These are phyloP conservation scores for Blastobotrys indianensis DNA, from an alignment of 1,139 yeast genomes.

Conservation along the genomic window DNA sequence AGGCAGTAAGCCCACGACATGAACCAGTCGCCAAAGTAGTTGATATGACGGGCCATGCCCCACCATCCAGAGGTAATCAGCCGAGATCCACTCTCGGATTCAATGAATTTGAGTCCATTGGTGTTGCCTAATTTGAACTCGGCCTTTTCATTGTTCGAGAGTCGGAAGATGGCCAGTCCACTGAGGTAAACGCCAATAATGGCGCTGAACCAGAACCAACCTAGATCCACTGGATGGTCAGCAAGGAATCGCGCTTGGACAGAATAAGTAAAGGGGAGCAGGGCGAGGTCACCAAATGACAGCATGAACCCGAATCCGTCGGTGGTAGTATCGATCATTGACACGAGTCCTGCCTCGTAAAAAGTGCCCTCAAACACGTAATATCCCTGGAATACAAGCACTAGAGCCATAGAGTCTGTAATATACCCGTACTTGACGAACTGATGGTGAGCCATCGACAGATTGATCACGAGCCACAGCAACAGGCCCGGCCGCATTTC, in stretches of 20 bases:
- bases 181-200: conserved; percentile 44
- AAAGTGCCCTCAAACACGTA: conserved; percentile 88
- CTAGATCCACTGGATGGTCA: conserved; percentile 56
- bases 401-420: conserved; percentile 66
- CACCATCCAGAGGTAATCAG: conserved; percentile 93
- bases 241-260: conserved; percentile 80
- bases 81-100: conserved; percentile 72
- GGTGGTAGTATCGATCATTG: conserved; percentile 94
- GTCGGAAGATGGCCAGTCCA: conserved; percentile 80
- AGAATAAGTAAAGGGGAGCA: conserved; percentile 92
- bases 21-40: conserved; percentile 93
- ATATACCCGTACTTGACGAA: conserved; percentile 55
- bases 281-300: conserved; percentile 85
- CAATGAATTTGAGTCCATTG: conserved; percentile 56
- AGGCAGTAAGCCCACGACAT: conserved; percentile 91
- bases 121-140: conserved; percentile 74
- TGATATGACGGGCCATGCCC: conserved; percentile 87
- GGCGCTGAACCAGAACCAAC: conserved; percentile 35
- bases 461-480: conserved; percentile 74
- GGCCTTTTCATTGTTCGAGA: conserved; percentile 79
- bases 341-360: conserved; percentile 80
- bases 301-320: conserved; percentile 98
- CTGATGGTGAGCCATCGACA: conserved; percentile 78
- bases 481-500: conserved; percentile 94
- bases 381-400: conserved; percentile 65